phyloP scores from a whole-genome alignment of 495 filamentous ascomycete species.

The Penicillium turbatum region DNA sequence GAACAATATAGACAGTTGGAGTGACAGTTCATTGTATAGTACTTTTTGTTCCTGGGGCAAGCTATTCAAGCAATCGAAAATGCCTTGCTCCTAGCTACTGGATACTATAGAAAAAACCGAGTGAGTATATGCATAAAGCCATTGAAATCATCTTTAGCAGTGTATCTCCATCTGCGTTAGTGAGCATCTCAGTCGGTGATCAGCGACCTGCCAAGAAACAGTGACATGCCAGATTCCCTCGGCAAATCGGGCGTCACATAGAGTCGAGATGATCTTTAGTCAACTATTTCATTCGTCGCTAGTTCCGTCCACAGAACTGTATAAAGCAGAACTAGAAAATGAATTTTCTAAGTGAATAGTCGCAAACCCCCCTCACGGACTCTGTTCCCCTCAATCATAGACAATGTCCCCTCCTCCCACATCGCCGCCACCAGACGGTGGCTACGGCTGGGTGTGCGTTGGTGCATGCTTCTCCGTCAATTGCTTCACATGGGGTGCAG shows the following conservation, averaged over 20 bases:
- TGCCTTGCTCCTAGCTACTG: no score
- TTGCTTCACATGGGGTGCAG: slow-evolving; percentile 40
- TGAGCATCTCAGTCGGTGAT: no score
- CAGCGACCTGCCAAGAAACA: background rate
- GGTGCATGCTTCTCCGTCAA: slow-evolving; percentile 32
- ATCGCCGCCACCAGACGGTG: slow-evolving; percentile 22
- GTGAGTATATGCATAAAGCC: no score
- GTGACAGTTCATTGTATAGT: background rate
- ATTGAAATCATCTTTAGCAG: background rate
- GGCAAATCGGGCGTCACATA: background rate
- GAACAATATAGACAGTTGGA: background rate
- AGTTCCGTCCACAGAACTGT: no score
- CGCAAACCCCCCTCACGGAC: no score
- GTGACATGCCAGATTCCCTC: background rate
- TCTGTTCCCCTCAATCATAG: no score
- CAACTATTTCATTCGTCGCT: no score
- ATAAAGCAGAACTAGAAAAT: no score
- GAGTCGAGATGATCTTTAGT: background rate
- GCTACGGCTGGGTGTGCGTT: slow-evolving; percentile 44
- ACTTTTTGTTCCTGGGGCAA: background rate
- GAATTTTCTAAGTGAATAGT: no score
- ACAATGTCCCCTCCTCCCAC: no score
- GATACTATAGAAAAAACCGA: no score
- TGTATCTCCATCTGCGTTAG: no score
- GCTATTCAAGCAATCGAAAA: background rate